A percentile compares a stretch with the other conserved stretches of the same genome.
Evolutionary conservation across 1,284 basidiomycete genomes (phyloP).

Genomic region (Flammula alnicola): DNA sequence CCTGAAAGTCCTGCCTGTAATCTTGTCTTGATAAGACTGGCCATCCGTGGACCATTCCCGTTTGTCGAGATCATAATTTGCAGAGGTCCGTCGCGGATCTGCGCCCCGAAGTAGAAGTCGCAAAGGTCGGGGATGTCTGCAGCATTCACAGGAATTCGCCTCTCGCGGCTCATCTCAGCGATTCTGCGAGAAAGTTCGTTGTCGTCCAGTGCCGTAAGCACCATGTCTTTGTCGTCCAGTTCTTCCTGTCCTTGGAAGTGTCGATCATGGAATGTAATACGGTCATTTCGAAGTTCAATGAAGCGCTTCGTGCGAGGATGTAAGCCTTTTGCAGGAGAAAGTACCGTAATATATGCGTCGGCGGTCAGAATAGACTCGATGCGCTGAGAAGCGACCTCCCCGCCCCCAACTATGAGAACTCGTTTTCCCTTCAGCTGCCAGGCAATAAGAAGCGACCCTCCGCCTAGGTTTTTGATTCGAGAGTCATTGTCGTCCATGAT

Average conservation of each 20-base stretch:
- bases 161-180: constrained; percentile 70
- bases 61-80: constrained; percentile 97
- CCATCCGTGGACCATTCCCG: constrained; percentile 91
- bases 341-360: constrained; percentile 65
- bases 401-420: constrained; percentile 90
- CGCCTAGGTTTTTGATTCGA: constrained; percentile 35
- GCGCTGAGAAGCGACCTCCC: constrained; percentile 82
- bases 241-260: constrained; percentile 63
- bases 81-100: constrained; percentile 88
- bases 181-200: constrained; percentile 74
- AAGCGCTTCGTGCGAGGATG: constrained; percentile 60
- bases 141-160: constrained; percentile 89
- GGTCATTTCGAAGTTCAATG: constrained; percentile 52
- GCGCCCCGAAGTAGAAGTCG: constrained; percentile 98
- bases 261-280: constrained; percentile 77
- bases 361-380: constrained; percentile 72
- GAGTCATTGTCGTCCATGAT: constrained; percentile 21
- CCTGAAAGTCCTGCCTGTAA: constrained; percentile 76
- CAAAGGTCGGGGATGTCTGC: constrained; percentile 95
- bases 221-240: constrained; percentile 80
- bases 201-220: constrained; percentile 94
- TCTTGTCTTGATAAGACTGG: constrained; percentile 78
- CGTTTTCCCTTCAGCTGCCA: constrained; percentile 84
- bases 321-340: constrained; percentile 65
- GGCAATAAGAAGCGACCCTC: constrained; percentile 82